Evolutionary conservation across 129 eudicot genomes (phyloP), one percentile per base, ranked within the genome.

Genomic region (Artemisia argyi): DNA sequence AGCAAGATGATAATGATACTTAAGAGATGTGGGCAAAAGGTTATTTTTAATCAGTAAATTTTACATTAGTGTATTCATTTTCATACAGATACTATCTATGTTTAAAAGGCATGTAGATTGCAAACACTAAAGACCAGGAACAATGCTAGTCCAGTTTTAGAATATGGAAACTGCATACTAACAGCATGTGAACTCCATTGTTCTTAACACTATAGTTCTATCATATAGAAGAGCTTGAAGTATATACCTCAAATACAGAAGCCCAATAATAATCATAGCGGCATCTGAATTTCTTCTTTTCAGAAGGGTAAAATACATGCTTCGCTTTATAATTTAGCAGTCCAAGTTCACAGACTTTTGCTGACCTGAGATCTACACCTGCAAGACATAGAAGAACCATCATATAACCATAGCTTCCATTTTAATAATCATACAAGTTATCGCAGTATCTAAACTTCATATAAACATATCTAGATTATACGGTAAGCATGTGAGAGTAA

Each of bases 251-350:
- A 78, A 95, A 91, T 49, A 95, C 78, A 52, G 99, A 95, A 56
- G 99, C 97, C 99, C 99, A 95, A 65, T 95, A 95, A 75, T 90
- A 95, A 87, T 95, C 99, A 83, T 90, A 85, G 64, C 81, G 96
- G 68, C 99, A 95, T 65, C 99, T 88, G 68, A 88, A 90, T 58
- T 91, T 95, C 83, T 87, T 95, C 68, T 83, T 83, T 69, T 95
- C 97, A 44, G 85, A 81, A 24, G 99, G 97, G 57, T 90, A 86
- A 81, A 95, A 86, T 6, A 90, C 99, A 72, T 82, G 84, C 84
- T 90, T 95, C 49, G 99, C 99, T 80, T 91, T 90, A 82, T 86
- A 95, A 76, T 91, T 90, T 10, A 95, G 68, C 58, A 95, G 80
- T 51, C 99, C 97, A 78, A 95, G 88, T 81, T 95, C 99, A 80